Evolutionary conservation across 2,329 filamentous ascomycete species (phyloP), one percentile per base, ranked within the genome.

Genomic region (Alternaria burnsii): DNA sequence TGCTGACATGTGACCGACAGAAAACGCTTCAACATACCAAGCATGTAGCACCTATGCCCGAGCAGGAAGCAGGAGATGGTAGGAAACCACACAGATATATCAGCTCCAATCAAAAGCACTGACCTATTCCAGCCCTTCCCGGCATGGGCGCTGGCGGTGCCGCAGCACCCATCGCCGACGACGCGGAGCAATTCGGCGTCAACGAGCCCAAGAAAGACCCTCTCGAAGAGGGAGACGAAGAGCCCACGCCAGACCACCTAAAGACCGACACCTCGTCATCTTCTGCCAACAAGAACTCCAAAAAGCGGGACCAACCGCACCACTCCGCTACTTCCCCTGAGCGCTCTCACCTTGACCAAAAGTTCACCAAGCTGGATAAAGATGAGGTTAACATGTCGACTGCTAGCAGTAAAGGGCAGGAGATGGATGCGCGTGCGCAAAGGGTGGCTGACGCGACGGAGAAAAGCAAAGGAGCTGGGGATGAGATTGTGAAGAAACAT

Each of bases 1-100:
- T 30, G 14, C 34, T 51, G 10, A 46, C 36, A 40, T 14, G 8
- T 24, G 18, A 18, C 38, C n/a, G 8, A 26, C 32, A 60, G 63
- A 69, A 68, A 40, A 69, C 71, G 7, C 70, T 78, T 52, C 69
- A 78, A 59, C 74, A 76, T 59, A 71, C 74, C 47, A 63, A 75
- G 59, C 76, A 79, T 55, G 76, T 76, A 48, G 76, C 77, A 18
- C 67, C 77, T 40, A 62, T 73, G 53, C 78, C 78, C 30, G 66
- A 71, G 26, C 47, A 26, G n/a, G 77, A 79, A 61, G 71, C 75
- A 47, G 78, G 78, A 53, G 71, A 74, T 36, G 71, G 70, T 72
- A 67, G 16, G 64, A 52, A 30, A 34, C 4, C 22, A 14, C 20
- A n/a, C 16, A 36, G 12, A 11, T 10, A n/a, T 5, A 26, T 20